Evolutionary conservation across 2,329 filamentous ascomycete genomes (phyloP).

Genomic region (Ascomycota sp.): DNA sequence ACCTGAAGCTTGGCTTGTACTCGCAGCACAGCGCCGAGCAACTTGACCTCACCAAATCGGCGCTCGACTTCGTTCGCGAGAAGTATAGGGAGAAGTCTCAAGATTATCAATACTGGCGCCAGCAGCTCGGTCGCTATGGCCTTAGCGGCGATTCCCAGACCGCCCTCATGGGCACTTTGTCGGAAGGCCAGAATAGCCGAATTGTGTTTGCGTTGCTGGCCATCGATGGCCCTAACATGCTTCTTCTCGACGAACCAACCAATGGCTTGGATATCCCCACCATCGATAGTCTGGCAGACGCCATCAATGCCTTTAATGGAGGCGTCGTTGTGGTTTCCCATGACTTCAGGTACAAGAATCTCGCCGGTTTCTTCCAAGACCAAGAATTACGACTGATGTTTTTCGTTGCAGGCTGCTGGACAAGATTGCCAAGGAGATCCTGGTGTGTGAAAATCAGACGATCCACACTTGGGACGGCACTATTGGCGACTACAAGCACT

Average conservation of each 20-base stretch:
- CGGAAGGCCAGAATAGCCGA: slow-evolving; percentile 91
- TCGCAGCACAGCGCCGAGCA: slow-evolving; percentile 96
- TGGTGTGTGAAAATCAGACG: slow-evolving; percentile 96
- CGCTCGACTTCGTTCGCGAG: slow-evolving; percentile 91
- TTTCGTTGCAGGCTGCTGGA: slow-evolving; percentile 51
- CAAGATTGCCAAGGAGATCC: slow-evolving; percentile 98
- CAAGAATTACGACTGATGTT: slow-evolving; percentile 2
- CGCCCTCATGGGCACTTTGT: slow-evolving; percentile 89
- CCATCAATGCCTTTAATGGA: slow-evolving; percentile 86
- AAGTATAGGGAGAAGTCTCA: slow-evolving; percentile 77
- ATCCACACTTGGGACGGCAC: slow-evolving; percentile 70
- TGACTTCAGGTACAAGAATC: slow-evolving; percentile 72
- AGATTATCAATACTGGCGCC: slow-evolving; percentile 98
- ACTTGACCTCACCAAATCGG: slow-evolving; percentile 91
- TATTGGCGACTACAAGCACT: slow-evolving; percentile 93
- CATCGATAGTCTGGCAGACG: slow-evolving; percentile 90
- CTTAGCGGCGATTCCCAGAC: slow-evolving; percentile 85
- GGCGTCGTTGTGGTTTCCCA: slow-evolving; percentile 96
- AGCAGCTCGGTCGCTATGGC: slow-evolving; percentile 88
- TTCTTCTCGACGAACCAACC: slow-evolving; percentile 91
- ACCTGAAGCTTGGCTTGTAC: slow-evolving; percentile 96
- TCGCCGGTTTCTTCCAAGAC: background rate
- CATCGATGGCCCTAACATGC: slow-evolving; percentile 92
- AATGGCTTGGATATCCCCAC: slow-evolving; percentile 98
- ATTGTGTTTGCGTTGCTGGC: slow-evolving; percentile 93